Conservation (phyloP, 495 filamentous ascomycete species). For the Aspergillus sclerotiicarbonarius region DNA sequence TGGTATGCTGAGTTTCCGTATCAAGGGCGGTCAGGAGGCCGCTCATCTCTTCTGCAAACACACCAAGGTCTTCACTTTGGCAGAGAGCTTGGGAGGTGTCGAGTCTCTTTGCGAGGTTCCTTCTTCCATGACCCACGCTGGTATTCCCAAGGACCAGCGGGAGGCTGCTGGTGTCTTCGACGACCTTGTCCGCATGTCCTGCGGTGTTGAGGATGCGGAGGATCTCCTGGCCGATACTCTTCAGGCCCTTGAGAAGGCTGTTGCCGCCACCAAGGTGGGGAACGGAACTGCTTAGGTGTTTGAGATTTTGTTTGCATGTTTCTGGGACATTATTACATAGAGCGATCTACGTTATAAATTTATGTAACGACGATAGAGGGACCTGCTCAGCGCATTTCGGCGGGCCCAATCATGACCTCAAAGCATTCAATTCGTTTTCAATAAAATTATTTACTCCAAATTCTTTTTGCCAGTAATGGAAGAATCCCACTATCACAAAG, state of each 20-base stretch:
- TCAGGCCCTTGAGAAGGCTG: constrained; percentile 76
- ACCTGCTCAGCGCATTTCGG: neutral
- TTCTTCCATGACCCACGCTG: constrained; percentile 92
- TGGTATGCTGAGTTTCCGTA: constrained; percentile 96
- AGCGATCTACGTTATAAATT: constrained; percentile 16
- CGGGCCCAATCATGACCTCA: neutral
- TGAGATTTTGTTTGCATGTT: constrained; percentile 1
- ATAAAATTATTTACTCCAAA: no score
- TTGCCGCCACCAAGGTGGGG: constrained; percentile 32
- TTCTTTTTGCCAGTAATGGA: no score
- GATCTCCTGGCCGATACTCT: constrained; percentile 83
- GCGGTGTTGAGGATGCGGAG: constrained; percentile 86
- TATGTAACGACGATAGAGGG: constrained; percentile 15
- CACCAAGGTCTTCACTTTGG: constrained; percentile 87
- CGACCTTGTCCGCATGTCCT: constrained; percentile 91
- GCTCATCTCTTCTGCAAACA: constrained; percentile 90
- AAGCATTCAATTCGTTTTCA: neutral
- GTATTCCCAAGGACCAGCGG: constrained; percentile 84
- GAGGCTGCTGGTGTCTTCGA: constrained; percentile 95
- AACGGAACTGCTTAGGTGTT: constrained; percentile 25
- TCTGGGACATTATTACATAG: constrained; percentile 13
- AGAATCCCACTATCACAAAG: no score
- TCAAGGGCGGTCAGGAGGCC: constrained; percentile 81
- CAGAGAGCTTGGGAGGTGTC: constrained; percentile 89
- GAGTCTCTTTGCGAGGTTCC: constrained; percentile 92